Conservation (phyloP, 768 basidiomycete species). For the Leucocoprinus leucothites region DNA sequence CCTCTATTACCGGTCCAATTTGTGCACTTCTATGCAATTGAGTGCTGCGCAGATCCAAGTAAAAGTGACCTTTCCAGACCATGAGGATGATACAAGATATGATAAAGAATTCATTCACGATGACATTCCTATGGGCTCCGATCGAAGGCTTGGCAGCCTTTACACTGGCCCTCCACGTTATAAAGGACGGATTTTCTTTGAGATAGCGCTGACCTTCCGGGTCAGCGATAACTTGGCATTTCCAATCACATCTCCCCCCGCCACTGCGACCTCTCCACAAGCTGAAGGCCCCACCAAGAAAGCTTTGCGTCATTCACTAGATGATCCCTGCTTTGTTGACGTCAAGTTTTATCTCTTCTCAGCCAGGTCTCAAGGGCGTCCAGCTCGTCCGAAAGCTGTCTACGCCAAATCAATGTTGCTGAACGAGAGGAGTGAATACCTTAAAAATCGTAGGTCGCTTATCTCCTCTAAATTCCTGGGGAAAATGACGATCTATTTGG, state of each 20-base stretch:
- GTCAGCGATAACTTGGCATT: background rate
- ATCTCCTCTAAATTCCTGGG: too few species aligned
- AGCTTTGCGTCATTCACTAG: conserved; percentile 3
- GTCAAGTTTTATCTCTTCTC: conserved; percentile 14
- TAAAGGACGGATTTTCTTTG: background rate
- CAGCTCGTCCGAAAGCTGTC: conserved; percentile 1
- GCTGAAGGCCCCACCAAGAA: background rate
- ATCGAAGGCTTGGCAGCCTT: too few species aligned
- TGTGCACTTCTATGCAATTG: too few species aligned
- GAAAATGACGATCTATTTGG: background rate
- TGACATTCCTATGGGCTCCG: too few species aligned
- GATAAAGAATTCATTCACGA: too few species aligned
- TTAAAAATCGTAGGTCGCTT: conserved; percentile 4
- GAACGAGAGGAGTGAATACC: background rate
- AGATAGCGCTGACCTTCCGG: conserved; percentile 1
- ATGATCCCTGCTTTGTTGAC: conserved; percentile 8
- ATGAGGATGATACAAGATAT: too few species aligned
- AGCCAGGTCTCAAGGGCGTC: background rate
- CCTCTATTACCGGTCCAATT: too few species aligned
- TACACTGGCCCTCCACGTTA: background rate
- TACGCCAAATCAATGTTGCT: conserved; percentile 11
- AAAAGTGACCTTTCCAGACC: too few species aligned
- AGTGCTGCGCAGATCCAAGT: too few species aligned
- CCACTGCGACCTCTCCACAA: background rate
- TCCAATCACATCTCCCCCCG: background rate